These are phyloP conservation scores for Backusella australiensis DNA, from an alignment of 192 early-diverging fungal species.

Conservation along the genomic window DNA sequence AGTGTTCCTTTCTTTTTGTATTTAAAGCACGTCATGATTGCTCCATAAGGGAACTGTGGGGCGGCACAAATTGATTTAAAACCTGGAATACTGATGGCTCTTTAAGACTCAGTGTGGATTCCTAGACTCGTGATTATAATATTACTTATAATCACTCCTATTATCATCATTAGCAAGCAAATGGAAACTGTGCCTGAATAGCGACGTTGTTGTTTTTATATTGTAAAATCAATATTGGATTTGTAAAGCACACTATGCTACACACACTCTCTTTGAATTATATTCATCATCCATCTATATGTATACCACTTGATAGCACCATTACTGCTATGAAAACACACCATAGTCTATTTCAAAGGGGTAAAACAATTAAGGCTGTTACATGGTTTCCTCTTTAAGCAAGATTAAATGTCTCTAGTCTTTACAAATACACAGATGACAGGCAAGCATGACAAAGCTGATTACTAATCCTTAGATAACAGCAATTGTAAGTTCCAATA, in stretches of 20 bases:
- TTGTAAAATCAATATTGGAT: too few species aligned
- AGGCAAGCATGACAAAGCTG: neutral
- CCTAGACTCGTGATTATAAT: neutral
- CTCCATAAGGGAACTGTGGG: neutral
- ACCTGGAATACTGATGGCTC: neutral
- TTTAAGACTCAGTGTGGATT: neutral
- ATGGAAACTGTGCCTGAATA: neutral
- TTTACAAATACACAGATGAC: neutral
- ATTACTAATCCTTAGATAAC: neutral
- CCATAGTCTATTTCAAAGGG: neutral
- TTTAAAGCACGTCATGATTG: constrained; percentile 1
- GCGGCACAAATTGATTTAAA: constrained; percentile 8
- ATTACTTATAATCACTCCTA: neutral
- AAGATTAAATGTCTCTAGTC: too few species aligned
- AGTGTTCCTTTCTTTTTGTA: constrained; percentile 6
- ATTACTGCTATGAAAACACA: neutral
- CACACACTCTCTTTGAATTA: too few species aligned
- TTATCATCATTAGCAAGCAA: neutral
- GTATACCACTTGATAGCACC: too few species aligned
- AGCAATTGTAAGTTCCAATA: neutral
- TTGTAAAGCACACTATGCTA: too few species aligned
- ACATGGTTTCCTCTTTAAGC: too few species aligned
- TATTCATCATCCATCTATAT: neutral
- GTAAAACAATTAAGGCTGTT: neutral
- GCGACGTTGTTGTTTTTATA: too few species aligned